Evolutionary conservation across 108 stramenopile genomes (phyloP).

Genomic region (Stephanodiscus triporus): DNA sequence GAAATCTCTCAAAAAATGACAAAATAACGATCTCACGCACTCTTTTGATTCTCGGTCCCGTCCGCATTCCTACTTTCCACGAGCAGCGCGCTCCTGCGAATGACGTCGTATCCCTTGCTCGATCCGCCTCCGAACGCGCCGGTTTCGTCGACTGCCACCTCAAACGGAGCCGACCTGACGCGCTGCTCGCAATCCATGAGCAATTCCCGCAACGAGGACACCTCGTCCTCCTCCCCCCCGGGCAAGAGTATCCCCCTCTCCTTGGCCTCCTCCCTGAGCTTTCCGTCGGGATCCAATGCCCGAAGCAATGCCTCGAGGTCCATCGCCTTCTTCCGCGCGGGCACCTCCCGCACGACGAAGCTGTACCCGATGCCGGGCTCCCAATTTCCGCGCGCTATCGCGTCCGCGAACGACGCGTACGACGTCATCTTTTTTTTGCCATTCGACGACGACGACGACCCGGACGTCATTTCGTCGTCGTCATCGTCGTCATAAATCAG

Average conservation of each 20-base stretch:
- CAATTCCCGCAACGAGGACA: slow-evolving; percentile 59
- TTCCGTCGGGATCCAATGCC: slow-evolving; percentile 79
- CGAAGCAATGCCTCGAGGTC: slow-evolving; percentile 68
- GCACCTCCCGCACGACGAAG: slow-evolving; percentile 78
- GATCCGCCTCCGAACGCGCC: slow-evolving; percentile 59
- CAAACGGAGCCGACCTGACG: slow-evolving; percentile 58
- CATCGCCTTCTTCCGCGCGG: slow-evolving; percentile 62
- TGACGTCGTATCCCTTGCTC: slow-evolving; percentile 71
- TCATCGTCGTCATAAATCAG: slow-evolving; percentile 58
- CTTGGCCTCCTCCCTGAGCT: slow-evolving; percentile 63
- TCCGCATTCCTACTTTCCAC: slow-evolving; percentile 52
- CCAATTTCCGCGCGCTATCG: slow-evolving; percentile 63
- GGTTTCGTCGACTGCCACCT: slow-evolving; percentile 42
- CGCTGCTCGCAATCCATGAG: slow-evolving; percentile 58
- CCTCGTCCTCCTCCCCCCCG: slow-evolving; percentile 44
- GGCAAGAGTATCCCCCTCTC: slow-evolving; percentile 52
- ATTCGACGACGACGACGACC: slow-evolving; percentile 60
- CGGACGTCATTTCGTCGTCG: slow-evolving; percentile 44
- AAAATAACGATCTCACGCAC: slow-evolving; percentile 49
- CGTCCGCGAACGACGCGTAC: slow-evolving; percentile 68
- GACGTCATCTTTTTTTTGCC: slow-evolving; percentile 24
- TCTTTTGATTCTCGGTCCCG: slow-evolving; percentile 65
- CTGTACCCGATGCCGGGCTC: slow-evolving; percentile 78
- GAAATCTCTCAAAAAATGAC: too few relatives aligned
- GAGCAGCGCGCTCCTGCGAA: slow-evolving; percentile 59